Evolutionary conservation across 495 filamentous ascomycete species (phyloP), one percentile per base, ranked within the genome.

Genomic region (Wilcoxina mikolae): DNA sequence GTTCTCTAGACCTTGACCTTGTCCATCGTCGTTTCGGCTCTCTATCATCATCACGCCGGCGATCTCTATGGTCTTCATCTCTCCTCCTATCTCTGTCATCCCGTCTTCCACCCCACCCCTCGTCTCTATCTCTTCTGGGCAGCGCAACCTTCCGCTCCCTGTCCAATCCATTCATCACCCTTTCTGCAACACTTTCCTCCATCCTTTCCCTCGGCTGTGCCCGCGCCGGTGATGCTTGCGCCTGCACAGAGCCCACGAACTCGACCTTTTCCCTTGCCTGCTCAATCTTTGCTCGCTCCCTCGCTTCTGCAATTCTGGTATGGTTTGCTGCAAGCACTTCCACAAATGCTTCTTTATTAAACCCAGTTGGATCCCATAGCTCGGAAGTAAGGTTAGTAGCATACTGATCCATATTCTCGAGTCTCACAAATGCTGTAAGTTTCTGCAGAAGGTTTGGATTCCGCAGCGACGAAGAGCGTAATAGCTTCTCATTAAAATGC

Each of bases 401-500:
- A 61, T 95, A 94, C 70, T 93, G 84, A 2, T 76, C 74, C 31
- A 69, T 65, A 43, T 76, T 73, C 54, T 76, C 72, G 41, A 95
- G 73, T 3, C 84, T 87, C 3, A 82, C 83, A 70, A 91, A 94
- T 4, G 73, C 74, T 70, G 88, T 79, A 64, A 96, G 74, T 58
- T 90, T 90, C 35, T 79, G 76, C 55, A 85, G 70, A 17, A 95
- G 69, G 27, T 77, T 83, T 22, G 91, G 91, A 64, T 96, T 95
- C 48, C 78, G 80, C 35, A 95, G 69, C 0, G 84, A 80, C 0
- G 78, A 70, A 2, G 82, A 84, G 38, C 71, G 72, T 20, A 82
- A 78, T 0, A 95, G 72, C 49, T 85, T 83, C 55, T 81, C 73
- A 67, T 98, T 95, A 73, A 98, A 95, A 70, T 98, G 93, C 27